Percentiles rank a stretch among this genome's conserved stretches.
phyloP scores from a whole-genome alignment of 2,329 filamentous ascomycete species.

The Ophiocordyceps camponoti-floridani region DNA sequence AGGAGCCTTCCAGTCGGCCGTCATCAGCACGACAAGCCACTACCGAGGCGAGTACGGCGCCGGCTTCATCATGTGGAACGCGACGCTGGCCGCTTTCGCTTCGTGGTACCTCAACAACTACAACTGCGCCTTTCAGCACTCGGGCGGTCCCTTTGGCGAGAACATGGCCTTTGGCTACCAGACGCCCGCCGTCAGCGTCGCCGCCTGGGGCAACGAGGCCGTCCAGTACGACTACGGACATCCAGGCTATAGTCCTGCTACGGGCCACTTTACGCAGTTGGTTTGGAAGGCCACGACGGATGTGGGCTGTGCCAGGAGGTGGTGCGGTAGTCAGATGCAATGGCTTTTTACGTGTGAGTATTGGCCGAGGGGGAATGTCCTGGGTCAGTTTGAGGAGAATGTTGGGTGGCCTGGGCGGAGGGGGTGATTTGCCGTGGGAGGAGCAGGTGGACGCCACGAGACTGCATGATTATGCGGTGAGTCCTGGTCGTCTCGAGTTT shows the following conservation, averaged over 20 bases:
- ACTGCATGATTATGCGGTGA: too few relatives aligned
- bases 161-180: conserved; percentile 54
- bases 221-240: conserved; percentile 37
- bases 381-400: conserved; percentile 27
- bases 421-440: neutral
- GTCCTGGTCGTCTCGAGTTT: too few relatives aligned
- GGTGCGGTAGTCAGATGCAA: conserved; percentile 25
- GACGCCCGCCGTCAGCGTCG: conserved; percentile 39
- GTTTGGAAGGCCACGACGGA: conserved; percentile 48
- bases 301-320: conserved; percentile 33
- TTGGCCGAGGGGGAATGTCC: conserved; percentile 46
- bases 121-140: conserved; percentile 34
- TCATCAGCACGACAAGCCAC: conserved; percentile 48
- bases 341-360: conserved; percentile 59
- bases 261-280: conserved; percentile 57
- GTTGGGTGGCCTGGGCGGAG: conserved; percentile 5
- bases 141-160: conserved; percentile 49
- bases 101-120: conserved; percentile 23
- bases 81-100: conserved; percentile 39
- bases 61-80: conserved; percentile 42
- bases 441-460: neutral
- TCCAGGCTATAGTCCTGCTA: conserved; percentile 37
- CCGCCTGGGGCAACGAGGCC: conserved; percentile 42
- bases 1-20: conserved; percentile 26
- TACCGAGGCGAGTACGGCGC: conserved; percentile 49